Evolutionary conservation across 176 grass and related monocot genomes (phyloP), one percentile per base, ranked within the genome.

Genomic region (Puccinellia tenuiflora): DNA sequence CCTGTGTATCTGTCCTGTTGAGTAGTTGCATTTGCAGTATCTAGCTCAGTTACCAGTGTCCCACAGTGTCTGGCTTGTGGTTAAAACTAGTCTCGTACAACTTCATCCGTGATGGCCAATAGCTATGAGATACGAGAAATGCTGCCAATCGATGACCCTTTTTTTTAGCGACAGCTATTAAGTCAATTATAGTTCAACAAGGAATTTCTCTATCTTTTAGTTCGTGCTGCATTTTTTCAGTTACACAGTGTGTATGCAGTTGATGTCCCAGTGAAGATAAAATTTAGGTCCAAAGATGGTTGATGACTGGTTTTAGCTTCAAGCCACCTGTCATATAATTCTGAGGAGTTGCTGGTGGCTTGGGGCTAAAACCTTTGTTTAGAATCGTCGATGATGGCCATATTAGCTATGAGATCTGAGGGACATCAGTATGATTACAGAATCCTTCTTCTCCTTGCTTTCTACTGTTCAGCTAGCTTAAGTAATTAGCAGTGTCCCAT

Each of bases 361-460:
- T 87, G 62, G 84, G 69, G 76, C 75, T 87, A 81, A 79, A 90
- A 73, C 63, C 26, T 47, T 45, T 51, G 31, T 68, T 37, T 5
- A 16, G 14, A 45, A 57, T 71, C 38, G 18, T 90, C 81, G 28
- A 21, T 87, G 85, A 90, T 93, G 91, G 85, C 80, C 69, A 54
- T 68, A 67, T 87, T 90, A 88, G 91, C 91, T 90, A 93, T 90
- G 88, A 93, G 91, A 90, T 90, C 91, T 21, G 91, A 87, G 91
- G 91, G 87, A 43, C 76, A 4, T 5, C 17, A 15, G 31, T 29
- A 13, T 67, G 10, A 60, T 0, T 48, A 9, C 5, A 50, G 21
- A 21, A 30, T 75, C 4, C 59, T 48, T 25, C 5, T 50, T 18
- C 9, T 40, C 26, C 7, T 53, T 54, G 15, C 6, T 73, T 45